Base-by-base conservation (phyloP, 2,329 filamentous ascomycete species). In the Colletotrichum limetticola region DNA sequence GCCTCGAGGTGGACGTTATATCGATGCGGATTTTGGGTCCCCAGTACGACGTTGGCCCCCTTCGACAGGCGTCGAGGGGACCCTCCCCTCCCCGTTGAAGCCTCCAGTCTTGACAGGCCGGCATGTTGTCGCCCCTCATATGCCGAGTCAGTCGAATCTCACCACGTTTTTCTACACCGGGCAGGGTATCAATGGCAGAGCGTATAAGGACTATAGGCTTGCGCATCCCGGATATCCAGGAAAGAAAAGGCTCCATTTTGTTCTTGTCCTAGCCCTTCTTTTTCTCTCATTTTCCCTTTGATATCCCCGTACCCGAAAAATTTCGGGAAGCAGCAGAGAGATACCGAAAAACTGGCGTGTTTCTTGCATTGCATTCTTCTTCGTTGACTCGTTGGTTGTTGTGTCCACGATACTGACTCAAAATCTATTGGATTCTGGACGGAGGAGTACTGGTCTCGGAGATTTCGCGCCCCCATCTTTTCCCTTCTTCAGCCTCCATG, bases 171-270 rank as follows among this genome's bases (percentile, higher is more conserved):
- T 67, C 26, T 35, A n/a, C 30, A 35, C 32, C 32, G 5, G 14
- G 22, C 57, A 62, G 35, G 35, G 37, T 26, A 28, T 30, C 28
- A 26, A 37, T 35, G 28, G 28, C 35, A 49, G n/a, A 7, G 26
- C n/a, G 68, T 68, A 71, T 68, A 71, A 71, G 68, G 57, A 71
- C 57, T 61, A 46, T 37, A 11, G 12, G 49, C 9, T 49, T 49
- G 28, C 49, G 49, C 49, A 37, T 37, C 7, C 22, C 12, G 42
- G 16, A 26, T 28, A 28, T 35, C 16, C 28, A 16, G 32, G 22
- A 11, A 22, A 22, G 53, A 28, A 28, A 28, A 46, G 66, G 66
- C 35, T 46, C 61, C 62, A 35, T 22, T 53, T 42, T 26, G 16
- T 30, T 19, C 55, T 28, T 11, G 56, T 26, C 42, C 32, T 22